These are phyloP conservation scores for Typha latifolia DNA, from an alignment of 176 grass and related monocot species.

Conservation along the genomic window DNA sequence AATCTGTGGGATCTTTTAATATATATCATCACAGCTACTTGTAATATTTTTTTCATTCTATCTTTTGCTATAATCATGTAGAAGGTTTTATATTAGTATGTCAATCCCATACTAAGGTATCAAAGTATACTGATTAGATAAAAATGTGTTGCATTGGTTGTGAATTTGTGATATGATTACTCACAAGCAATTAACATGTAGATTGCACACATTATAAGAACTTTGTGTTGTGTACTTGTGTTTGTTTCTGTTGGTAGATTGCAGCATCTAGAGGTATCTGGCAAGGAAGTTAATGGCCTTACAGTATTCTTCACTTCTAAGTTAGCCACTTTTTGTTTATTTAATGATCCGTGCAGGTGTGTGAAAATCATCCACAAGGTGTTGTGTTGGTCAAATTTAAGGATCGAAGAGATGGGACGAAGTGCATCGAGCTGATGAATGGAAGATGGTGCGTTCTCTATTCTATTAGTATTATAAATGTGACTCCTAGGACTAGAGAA, in stretches of 20 bases:
- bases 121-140: no score
- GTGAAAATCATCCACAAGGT: slow-evolving; percentile 93
- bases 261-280: background rate
- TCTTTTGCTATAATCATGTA: no score
- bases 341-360: slow-evolving; percentile 55
- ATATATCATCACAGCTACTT: no score
- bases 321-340: slow-evolving; percentile 1
- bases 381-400: slow-evolving; percentile 95
- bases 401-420: slow-evolving; percentile 62
- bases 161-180: no score
- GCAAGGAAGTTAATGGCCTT: no score
- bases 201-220: no score
- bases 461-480: background rate
- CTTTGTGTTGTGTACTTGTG: background rate
- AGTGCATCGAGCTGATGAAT: slow-evolving; percentile 84
- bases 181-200: no score
- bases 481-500: slow-evolving; percentile 1
- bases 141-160: no score
- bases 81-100: no score
- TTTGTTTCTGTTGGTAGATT: slow-evolving; percentile 1
- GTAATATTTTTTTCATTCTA: no score
- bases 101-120: no score
- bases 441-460: slow-evolving; percentile 74
- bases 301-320: slow-evolving; percentile 12
- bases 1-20: no score